Conservation (phyloP, 345 rosid species). For the Rhizophora apiculata region DNA sequence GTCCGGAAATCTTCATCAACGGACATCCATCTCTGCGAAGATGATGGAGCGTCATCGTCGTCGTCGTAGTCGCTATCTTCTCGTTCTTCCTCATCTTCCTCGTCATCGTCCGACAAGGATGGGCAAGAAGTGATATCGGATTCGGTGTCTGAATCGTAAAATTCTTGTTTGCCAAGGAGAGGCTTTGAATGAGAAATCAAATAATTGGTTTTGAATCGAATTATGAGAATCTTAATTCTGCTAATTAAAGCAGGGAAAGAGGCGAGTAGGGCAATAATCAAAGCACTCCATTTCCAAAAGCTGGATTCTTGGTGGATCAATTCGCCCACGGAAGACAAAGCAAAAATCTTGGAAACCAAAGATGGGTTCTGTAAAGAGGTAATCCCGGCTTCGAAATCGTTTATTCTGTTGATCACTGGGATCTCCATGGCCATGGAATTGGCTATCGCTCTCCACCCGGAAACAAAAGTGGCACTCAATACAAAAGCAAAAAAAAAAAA, state of each 20-base stretch:
- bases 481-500: neutral
- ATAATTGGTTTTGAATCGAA: conserved; percentile 27
- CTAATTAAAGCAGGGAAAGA: conserved; percentile 46
- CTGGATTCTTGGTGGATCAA: conserved; percentile 33
- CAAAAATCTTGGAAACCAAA: conserved; percentile 26
- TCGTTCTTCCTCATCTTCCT: conserved; percentile 20
- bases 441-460: neutral
- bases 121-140: conserved; percentile 33
- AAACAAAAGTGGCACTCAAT: neutral
- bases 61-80: conserved; percentile 1
- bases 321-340: neutral
- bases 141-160: conserved; percentile 19
- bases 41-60: too few relatives aligned
- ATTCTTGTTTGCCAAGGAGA: too few relatives aligned
- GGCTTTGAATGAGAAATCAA: neutral
- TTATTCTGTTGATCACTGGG: conserved; percentile 54
- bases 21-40: too few relatives aligned
- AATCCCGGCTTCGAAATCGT: conserved; percentile 53
- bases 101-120: conserved; percentile 25
- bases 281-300: conserved; percentile 67
- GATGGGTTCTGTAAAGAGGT: conserved; percentile 34
- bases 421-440: conserved; percentile 44
- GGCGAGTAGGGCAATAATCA: conserved; percentile 59
- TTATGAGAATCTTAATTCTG: conserved; percentile 40
- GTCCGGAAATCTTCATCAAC: too few relatives aligned